phyloP scores from a whole-genome alignment of 2,329 filamentous ascomycete genomes.

The Diaporthe sp. region DNA sequence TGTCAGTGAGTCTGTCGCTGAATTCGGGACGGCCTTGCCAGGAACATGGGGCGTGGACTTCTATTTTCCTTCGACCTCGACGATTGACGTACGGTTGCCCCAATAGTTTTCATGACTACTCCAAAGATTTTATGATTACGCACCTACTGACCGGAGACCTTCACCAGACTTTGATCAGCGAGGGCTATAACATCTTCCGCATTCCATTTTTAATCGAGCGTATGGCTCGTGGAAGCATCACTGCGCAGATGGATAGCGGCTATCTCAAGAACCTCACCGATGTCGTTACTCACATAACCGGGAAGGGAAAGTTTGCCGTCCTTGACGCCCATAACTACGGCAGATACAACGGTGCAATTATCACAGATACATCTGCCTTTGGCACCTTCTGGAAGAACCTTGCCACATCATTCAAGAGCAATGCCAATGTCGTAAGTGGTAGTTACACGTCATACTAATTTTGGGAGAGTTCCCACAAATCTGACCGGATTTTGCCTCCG shows the following conservation, averaged over 20 bases:
- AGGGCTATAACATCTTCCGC: conserved; percentile 69
- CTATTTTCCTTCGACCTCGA: conserved; percentile 67
- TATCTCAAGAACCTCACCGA: conserved; percentile 50
- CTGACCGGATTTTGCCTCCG: background rate
- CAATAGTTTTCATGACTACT: no score
- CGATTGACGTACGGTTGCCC: conserved; percentile 49
- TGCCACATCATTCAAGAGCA: conserved; percentile 63
- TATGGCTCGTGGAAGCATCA: conserved; percentile 61
- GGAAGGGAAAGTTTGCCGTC: conserved; percentile 44
- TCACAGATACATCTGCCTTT: conserved; percentile 65
- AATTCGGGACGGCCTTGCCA: conserved; percentile 71
- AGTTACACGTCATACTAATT: no score
- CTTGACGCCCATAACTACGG: conserved; percentile 71
- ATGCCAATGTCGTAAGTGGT: conserved; percentile 56
- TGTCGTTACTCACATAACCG: conserved; percentile 48
- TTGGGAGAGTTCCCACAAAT: background rate
- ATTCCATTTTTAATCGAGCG: conserved; percentile 71
- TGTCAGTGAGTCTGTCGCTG: conserved; percentile 66
- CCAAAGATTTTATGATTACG: no score
- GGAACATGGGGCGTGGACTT: conserved; percentile 70
- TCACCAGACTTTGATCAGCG: conserved; percentile 58
- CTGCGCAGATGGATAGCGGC: conserved; percentile 51
- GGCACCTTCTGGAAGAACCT: conserved; percentile 68
- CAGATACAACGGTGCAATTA: conserved; percentile 64
- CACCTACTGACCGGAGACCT: background rate